Conservation (phyloP, 257 asterid species). For the Solanum virginianum region DNA sequence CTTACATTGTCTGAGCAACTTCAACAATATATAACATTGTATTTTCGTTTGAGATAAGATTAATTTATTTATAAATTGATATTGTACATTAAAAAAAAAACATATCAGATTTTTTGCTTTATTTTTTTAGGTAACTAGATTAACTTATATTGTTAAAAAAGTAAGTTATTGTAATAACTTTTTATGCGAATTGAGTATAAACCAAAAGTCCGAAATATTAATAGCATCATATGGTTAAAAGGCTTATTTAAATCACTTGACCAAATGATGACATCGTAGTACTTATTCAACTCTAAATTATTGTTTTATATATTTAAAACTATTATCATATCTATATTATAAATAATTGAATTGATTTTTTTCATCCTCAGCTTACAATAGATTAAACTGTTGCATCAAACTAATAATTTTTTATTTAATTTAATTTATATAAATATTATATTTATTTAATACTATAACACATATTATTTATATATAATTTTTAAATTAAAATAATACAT, state of each 20-base stretch:
- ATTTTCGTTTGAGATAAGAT: neutral
- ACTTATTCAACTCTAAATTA: neutral
- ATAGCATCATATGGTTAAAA: neutral
- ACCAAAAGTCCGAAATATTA: neutral
- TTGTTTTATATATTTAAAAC: too few species aligned
- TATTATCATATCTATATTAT: too few species aligned
- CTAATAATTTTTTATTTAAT: too few species aligned
- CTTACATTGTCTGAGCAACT: neutral
- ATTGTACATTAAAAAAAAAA: neutral
- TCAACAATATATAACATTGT: neutral
- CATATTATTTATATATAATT: too few species aligned
- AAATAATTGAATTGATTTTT: too few species aligned
- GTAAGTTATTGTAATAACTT: neutral
- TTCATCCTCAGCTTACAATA: too few species aligned
- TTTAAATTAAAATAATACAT: too few species aligned
- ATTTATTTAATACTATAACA: too few species aligned
- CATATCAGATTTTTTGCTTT: neutral
- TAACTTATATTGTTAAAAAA: neutral
- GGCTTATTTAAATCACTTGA: neutral
- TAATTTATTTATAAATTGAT: neutral
- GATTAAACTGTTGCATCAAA: too few species aligned
- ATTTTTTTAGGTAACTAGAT: neutral
- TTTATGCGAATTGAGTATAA: neutral
- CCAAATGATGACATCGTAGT: neutral
- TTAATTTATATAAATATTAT: too few species aligned